Evolutionary conservation across 2,329 filamentous ascomycete genomes (phyloP).

Genomic region (Macrophomina phaseolina): DNA sequence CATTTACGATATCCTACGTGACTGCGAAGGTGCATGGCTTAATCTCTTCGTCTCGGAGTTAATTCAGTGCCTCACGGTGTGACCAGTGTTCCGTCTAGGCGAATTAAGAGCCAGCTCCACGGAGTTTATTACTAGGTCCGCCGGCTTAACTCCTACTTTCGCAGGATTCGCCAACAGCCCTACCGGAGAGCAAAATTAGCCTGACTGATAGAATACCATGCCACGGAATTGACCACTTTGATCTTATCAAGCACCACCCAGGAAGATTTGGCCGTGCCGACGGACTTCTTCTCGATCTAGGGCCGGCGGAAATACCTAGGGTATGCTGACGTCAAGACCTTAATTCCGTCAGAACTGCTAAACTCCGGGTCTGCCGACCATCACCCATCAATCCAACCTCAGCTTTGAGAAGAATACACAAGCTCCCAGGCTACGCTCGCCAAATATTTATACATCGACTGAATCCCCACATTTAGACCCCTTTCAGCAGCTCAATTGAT

Average conservation of each 20-base stretch:
- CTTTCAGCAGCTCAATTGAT: not conserved
- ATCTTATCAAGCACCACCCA: no score
- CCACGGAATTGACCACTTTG: no score
- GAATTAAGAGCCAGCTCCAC: not conserved
- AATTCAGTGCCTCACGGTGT: not conserved
- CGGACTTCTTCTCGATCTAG: no score
- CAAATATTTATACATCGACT: not conserved
- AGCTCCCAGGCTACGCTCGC: not conserved
- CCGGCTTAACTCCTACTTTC: no score
- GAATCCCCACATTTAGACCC: not conserved
- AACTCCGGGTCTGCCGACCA: not conserved
- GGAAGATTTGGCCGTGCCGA: no score
- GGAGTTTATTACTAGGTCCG: not conserved
- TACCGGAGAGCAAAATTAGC: no score
- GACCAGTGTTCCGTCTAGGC: not conserved
- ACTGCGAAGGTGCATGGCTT: not conserved
- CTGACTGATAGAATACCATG: no score
- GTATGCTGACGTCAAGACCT: not conserved
- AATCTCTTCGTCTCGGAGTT: not conserved
- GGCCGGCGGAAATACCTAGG: no score
- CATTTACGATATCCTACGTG: not conserved
- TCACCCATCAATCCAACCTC: not conserved
- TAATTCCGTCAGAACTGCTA: not conserved
- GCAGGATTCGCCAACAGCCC: no score
- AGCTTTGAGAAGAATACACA: not conserved